Base-by-base conservation (phyloP, 2,329 filamentous ascomycete genomes). In the Orbilia quercus region DNA sequence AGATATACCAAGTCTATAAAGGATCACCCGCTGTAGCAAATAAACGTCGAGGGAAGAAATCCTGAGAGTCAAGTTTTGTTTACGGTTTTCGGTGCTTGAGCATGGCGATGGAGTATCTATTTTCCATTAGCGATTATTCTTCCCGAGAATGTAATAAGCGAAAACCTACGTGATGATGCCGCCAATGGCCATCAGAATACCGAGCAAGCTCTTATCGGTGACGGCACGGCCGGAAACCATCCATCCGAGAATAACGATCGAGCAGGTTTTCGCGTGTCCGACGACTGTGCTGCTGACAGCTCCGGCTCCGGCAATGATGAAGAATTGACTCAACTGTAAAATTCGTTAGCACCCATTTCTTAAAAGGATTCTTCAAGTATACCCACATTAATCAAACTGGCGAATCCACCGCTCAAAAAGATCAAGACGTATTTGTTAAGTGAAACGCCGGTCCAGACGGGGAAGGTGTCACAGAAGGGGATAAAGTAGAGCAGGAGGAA, bases 281-380 rank as follows among this genome's bases (percentile, higher is more conserved):
- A 89, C 86, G 0, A 90, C 86, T 0, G 87, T 89, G 76, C 86
- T 88, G 6, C 86, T 87, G 2, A 89, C 87, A 0, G 87, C 85
- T 0, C 87, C 87, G 1, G 80, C 79, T 78, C 87, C 84, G 1
- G 85, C 86, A 45, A 88, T 84, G 72, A 88, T 87, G 79, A 87
- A 88, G 75, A 87, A 87, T 78, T 86, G 85, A 11, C 66, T 75
- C 60, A 79, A 77, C 60, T 77, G 72, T 44, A 4, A 79, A 65
- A 42, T 62, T 51, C 50, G 40, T 54, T 36, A 53, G 40, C 40
- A 36, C 48, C n/a, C n/a, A n/a, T n/a, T n/a, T n/a, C n/a, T n/a
- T n/a, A n/a, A 28, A 42, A 28, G 23, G 34, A 23, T 9, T 5
- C 11, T 34, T 28, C n/a, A 57, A 25, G 34, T 28, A 64, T 12